Percentiles rank a stretch among this genome's conserved stretches.
Conservation (phyloP, 2,329 filamentous ascomycete species). For the Stachybotrys chlorohalonatus region DNA sequence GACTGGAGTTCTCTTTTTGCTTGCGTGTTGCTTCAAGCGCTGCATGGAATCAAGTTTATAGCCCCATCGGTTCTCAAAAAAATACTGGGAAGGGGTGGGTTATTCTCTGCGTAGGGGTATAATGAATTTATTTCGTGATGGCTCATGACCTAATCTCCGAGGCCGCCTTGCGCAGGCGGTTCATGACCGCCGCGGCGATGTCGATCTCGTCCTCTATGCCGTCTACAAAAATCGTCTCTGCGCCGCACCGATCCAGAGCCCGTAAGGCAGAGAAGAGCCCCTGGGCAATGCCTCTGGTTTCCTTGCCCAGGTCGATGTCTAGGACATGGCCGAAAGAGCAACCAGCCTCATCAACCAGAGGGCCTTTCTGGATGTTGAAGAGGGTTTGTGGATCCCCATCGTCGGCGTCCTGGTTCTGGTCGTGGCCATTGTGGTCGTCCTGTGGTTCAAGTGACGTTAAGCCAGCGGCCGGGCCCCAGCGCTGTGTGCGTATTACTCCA, state of each 20-base stretch:
- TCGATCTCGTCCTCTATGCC: conserved; percentile 73
- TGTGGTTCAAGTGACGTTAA: conserved; percentile 22
- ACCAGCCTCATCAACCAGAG: conserved; percentile 23
- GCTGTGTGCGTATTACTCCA: conserved; percentile 46
- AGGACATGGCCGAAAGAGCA: conserved; percentile 37
- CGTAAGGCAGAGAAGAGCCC: conserved; percentile 81
- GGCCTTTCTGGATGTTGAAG: conserved; percentile 32
- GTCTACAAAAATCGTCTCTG: conserved; percentile 83
- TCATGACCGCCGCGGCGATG: conserved; percentile 81
- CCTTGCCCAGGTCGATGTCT: conserved; percentile 64
- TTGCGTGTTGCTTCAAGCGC: conserved; percentile 13
- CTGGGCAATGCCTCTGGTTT: conserved; percentile 68
- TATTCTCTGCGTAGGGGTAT: conserved; percentile 10
- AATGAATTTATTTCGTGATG: conserved; percentile 16
- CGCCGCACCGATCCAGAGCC: conserved; percentile 70
- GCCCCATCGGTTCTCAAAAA: conserved; percentile 10
- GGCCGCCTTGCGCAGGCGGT: conserved; percentile 70
- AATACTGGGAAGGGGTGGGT: conserved; percentile 1
- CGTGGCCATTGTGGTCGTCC: conserved; percentile 2
- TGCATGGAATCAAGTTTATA: conserved; percentile 13
- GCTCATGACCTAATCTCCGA: conserved; percentile 45
- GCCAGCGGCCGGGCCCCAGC: conserved; percentile 39
- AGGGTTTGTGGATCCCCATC: conserved; percentile 14
- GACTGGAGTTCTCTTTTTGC: conserved; percentile 13
- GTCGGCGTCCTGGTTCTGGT: conserved; percentile 12